Conservation (phyloP, 495 filamentous ascomycete species). For the Trichoderma reesei region DNA sequence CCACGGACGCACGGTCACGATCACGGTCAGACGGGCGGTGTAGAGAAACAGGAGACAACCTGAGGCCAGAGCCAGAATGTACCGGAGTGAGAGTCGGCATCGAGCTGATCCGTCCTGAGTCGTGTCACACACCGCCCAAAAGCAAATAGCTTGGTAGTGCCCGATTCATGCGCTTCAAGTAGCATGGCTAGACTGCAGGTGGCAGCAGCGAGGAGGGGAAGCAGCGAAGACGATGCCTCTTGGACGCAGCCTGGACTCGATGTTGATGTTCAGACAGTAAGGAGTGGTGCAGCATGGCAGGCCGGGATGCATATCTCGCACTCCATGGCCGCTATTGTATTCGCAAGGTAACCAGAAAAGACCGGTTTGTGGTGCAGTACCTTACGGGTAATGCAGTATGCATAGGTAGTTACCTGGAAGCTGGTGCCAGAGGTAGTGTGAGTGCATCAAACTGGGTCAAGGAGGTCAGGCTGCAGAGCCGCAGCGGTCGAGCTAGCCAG, state of each 20-base stretch:
- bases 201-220: background rate
- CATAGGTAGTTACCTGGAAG: background rate
- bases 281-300: background rate
- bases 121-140: background rate
- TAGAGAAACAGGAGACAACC: background rate
- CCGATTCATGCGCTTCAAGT: background rate
- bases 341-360: too few relatives aligned
- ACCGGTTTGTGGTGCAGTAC: too few relatives aligned
- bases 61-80: background rate
- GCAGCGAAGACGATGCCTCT: background rate
- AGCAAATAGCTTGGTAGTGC: background rate
- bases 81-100: background rate
- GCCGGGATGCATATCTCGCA: background rate
- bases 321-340: too few relatives aligned
- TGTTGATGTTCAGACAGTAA: background rate
- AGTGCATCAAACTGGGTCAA: too few relatives aligned
- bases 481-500: background rate
- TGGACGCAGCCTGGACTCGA: background rate
- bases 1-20: background rate
- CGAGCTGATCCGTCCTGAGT: background rate
- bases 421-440: background rate
- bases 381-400: background rate
- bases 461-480: background rate
- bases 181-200: background rate
- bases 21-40: background rate